Percentiles rank a stretch among this genome's conserved stretches.
Evolutionary conservation across 441 rosid genomes (phyloP).

Genomic region (Sinapis alba): DNA sequence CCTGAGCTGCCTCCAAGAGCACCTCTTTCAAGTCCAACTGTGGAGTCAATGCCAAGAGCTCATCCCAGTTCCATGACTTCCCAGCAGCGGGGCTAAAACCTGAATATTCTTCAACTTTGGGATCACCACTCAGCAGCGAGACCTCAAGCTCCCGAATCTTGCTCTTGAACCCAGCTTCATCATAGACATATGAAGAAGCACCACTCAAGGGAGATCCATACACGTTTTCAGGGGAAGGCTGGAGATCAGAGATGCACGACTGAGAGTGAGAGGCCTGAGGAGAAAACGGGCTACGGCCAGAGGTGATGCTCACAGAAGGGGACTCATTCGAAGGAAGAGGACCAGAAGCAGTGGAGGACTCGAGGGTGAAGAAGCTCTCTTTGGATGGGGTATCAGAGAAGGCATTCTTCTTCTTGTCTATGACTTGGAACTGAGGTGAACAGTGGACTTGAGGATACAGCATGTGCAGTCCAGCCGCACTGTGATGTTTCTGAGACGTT

Average conservation of each 20-base stretch:
- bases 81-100: conserved; percentile 35
- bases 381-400: conserved; percentile 33
- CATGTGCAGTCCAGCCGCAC: conserved; percentile 39
- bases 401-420: conserved; percentile 20
- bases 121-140: conserved; percentile 34
- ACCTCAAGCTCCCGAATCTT: conserved; percentile 39
- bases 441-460: conserved; percentile 42
- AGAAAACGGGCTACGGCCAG: conserved; percentile 36
- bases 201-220: conserved; percentile 41
- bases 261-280: conserved; percentile 45
- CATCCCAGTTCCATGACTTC: conserved; percentile 43
- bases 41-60: conserved; percentile 41
- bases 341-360: conserved; percentile 38
- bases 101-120: conserved; percentile 27
- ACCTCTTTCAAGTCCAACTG: conserved; percentile 43
- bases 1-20: conserved; percentile 33
- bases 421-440: conserved; percentile 36
- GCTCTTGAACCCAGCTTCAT: conserved; percentile 35
- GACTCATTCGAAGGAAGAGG: conserved; percentile 37
- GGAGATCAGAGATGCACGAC: conserved; percentile 41
- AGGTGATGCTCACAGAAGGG: conserved; percentile 41
- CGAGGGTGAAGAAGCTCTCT: conserved; percentile 41
- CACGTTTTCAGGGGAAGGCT: conserved; percentile 40
- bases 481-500: conserved; percentile 45
- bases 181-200: conserved; percentile 26